A percentile compares a stretch with the other conserved stretches of the same genome.
phyloP scores from a whole-genome alignment of 2,329 filamentous ascomycete genomes.

The Fusarium sp. region DNA sequence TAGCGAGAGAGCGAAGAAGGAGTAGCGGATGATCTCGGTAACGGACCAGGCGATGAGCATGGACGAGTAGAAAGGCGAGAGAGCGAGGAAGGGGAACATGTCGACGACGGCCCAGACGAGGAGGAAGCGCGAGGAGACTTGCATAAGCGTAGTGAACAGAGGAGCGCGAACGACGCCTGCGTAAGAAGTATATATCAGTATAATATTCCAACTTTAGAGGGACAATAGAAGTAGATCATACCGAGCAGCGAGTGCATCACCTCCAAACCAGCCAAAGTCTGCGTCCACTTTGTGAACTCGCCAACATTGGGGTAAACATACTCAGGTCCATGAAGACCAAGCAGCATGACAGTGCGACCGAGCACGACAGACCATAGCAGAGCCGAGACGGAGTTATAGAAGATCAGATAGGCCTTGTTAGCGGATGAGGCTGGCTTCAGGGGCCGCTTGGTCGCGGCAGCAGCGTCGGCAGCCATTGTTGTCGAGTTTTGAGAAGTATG shows the following conservation, averaged over 20 bases:
- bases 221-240: conserved; percentile 53
- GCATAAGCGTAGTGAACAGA: conserved; percentile 85
- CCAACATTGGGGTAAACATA: conserved; percentile 72
- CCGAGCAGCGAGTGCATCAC: conserved; percentile 83
- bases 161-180: conserved; percentile 87
- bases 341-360: conserved; percentile 69
- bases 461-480: conserved; percentile 40
- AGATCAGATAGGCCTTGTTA: conserved; percentile 77
- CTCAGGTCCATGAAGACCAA: conserved; percentile 64
- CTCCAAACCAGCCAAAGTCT: conserved; percentile 86
- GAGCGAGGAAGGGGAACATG: conserved; percentile 74
- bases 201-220: not conserved
- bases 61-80: conserved; percentile 72
- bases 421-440: conserved; percentile 47
- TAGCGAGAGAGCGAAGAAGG: conserved; percentile 85
- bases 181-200: not conserved
- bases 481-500: not conserved
- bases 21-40: conserved; percentile 94
- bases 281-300: conserved; percentile 79
- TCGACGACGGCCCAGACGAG: conserved; percentile 88
- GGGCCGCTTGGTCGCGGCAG: conserved; percentile 36
- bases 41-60: conserved; percentile 90
- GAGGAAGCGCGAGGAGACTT: conserved; percentile 87
- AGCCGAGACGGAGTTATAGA: conserved; percentile 86
- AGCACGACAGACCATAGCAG: conserved; percentile 83